Evolutionary conservation across 176 grass and related monocot species (phyloP), one percentile per base, ranked within the genome.

Genomic region (Oryza meridionalis): DNA sequence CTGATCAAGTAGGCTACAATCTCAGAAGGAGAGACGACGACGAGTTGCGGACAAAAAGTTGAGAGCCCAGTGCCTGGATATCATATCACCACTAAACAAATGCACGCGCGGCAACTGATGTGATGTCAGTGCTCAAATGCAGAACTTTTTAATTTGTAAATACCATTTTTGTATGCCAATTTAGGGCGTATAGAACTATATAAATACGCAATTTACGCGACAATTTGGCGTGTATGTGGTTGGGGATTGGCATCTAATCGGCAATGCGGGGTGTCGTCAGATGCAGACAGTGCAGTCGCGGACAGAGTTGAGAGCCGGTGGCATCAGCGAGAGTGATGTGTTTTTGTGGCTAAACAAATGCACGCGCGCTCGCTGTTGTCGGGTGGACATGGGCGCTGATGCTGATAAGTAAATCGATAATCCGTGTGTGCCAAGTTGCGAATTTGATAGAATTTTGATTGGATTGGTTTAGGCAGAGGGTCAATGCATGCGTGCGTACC

Each of bases 341-440:
- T 17, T 16, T 4, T 8, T 62, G 9, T 21, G 2, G 64, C n/a
- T 74, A 81, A 86, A 81, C 59, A 86, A 86, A 22, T 86, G 84
- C 84, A 80, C 69, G 53, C 84, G 71, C 71, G 22, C 45, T 27
- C 66, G 75, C 47, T 63, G 75, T 49, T 86, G 76, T 21, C 75
- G 67, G 50, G 16, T 19, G 69, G 40, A 45, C 21, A 17, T 43
- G 44, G 68, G 69, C 32, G 47, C 27, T 31, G 21, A 1, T 40
- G 38, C 38, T 44, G 69, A 37, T 15, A 1, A 55, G 4, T 6
- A 11, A 55, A 17, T 19, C 19, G 51, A 55, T 19, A 55, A 9
- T 27, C 12, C 7, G 58, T 24, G 58, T 62, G 58, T 31, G 29
- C 29, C 13, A 2, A 61, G 44, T 51, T 37, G 6, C 15, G 25